Evolutionary conservation across 768 basidiomycete genomes (phyloP), one percentile per base, ranked within the genome.

Genomic region (Arthromyces matolae): DNA sequence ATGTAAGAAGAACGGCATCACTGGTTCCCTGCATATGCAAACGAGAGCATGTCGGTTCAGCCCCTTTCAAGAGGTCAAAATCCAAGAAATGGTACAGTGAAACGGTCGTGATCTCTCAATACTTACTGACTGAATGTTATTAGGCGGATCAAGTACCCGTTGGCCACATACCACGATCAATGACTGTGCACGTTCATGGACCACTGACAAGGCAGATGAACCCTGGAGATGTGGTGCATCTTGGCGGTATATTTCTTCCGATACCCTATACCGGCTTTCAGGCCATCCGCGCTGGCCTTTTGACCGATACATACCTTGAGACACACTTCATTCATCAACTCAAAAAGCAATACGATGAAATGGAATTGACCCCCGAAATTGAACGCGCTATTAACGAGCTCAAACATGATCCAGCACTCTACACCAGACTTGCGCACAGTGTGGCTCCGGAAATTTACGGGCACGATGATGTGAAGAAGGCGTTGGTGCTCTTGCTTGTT

Each of bases 371-470:
- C 0, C 84, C 91, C 2, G 84, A 90, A 60, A 87, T 96, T 57
- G 74, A 84, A 47, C 73, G 69, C 18, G 75, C 80, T 37, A 81
- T 98, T 37, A 69, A 72, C 7, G 79, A 82, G 53, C 74, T 99
- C 51, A 76, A 80, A 49, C 61, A 68, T 8, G 93, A 95, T 58
- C 83, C 84, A 3, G 75, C 80, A n/a, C 69, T 98, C 9, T 99
- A 97, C 66, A 78, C 79, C 49, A 87, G 87, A 53, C 81, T 98
- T 20, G 88, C 96, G 7, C 83, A 83, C 63, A 94, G 91, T 56
- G 96, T 99, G 53, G 96, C 96, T 1, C 96, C 96, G 2, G 96
- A 98, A 70, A 98, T 99, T 46, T 99, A 96, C 60, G 96, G 96
- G 2, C 96, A 99, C 62, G 76, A 85, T 36, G 95, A 99, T 62